Evolutionary conservation across 148 eudicot species (phyloP).

Genomic region (Talinum fruticosum): DNA sequence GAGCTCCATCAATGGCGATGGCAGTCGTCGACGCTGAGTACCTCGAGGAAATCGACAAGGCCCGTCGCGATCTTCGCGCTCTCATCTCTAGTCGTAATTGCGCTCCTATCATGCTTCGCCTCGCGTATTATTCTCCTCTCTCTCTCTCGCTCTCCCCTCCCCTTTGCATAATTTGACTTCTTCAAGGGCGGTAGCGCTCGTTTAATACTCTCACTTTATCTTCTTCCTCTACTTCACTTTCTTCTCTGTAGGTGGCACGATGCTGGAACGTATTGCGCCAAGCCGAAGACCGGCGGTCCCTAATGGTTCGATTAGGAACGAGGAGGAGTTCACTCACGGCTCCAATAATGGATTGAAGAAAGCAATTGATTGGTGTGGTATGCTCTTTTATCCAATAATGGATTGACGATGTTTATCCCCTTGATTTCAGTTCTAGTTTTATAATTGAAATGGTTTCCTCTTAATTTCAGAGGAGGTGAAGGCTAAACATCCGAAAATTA

Average conservation of each 20-base stretch:
- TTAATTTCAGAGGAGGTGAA: conserved; percentile 78
- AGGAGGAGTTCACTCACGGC: conserved; percentile 65
- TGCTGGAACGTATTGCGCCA: conserved; percentile 93
- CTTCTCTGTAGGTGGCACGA: conserved; percentile 75
- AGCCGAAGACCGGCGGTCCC: conserved; percentile 90
- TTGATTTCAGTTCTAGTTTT: not conserved
- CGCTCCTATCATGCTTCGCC: conserved; percentile 94
- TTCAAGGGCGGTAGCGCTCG: not conserved
- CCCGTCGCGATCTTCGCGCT: conserved; percentile 91
- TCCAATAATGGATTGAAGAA: conserved; percentile 79
- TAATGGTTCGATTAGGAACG: conserved; percentile 77
- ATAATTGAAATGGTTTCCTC: not conserved
- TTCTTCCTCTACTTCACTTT: not conserved
- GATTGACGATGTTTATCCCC: not conserved
- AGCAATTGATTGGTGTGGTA: conserved; percentile 85
- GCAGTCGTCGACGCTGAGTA: conserved; percentile 74
- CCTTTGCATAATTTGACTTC: conserved; percentile 20
- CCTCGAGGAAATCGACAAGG: conserved; percentile 69
- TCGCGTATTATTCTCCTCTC: conserved; percentile 52
- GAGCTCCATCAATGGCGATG: conserved; percentile 57
- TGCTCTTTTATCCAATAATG: not conserved
- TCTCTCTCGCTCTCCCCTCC: not conserved
- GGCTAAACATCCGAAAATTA: conserved; percentile 69
- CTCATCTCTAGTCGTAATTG: conserved; percentile 80
- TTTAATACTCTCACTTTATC: not conserved